Base-by-base conservation (phyloP, 2,329 filamentous ascomycete genomes). In the Lomentospora prolificans region DNA sequence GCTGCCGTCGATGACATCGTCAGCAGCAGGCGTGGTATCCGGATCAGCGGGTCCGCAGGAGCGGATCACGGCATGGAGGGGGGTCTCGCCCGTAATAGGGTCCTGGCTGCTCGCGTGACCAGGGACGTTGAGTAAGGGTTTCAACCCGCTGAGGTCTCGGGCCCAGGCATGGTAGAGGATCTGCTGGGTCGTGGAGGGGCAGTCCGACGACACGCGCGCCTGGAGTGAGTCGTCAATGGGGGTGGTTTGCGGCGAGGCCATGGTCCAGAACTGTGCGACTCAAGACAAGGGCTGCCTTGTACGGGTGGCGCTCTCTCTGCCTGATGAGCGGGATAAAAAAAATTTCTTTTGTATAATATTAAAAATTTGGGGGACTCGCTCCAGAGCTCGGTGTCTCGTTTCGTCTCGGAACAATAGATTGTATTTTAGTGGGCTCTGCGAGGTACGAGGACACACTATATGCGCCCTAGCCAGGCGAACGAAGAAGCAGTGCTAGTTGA, bases 1-100 rank as follows among this genome's bases (percentile, higher is more conserved):
- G 2, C 65, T 61, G 2, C 41, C 53, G n/a, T 55, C 41, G 50
- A 10, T n/a, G 25, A n/a, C 19, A n/a, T n/a, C 14, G 8, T 33
- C 46, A 14, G 28, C 46, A 25, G 9, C 17, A 17, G 36, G n/a
- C 12, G 61, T 58, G 8, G 64, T 62, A 3, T 61, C 60, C 3
- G 59, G 58, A 4, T 61, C 63, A 3, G 69, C 67, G 2, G 70
- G 77, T 1, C 78, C 82, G 64, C 85, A 89, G 3, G 85, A 79
- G n/a, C 89, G 86, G 66, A 97, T 89, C 39, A 90, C 90, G 22
- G 91, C 88, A 71, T 97, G 94, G 12, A 97, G 78, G 8, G 92
- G 90, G 7, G 90, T 90, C 69, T 86, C 90, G 58, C 89, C 89
- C 1, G 91, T 96, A 58, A 86, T 83, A 4, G 87, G 80, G 65